Evolutionary conservation across 1,139 yeast species (phyloP).

Genomic region (Geotrichum histeridarum): DNA sequence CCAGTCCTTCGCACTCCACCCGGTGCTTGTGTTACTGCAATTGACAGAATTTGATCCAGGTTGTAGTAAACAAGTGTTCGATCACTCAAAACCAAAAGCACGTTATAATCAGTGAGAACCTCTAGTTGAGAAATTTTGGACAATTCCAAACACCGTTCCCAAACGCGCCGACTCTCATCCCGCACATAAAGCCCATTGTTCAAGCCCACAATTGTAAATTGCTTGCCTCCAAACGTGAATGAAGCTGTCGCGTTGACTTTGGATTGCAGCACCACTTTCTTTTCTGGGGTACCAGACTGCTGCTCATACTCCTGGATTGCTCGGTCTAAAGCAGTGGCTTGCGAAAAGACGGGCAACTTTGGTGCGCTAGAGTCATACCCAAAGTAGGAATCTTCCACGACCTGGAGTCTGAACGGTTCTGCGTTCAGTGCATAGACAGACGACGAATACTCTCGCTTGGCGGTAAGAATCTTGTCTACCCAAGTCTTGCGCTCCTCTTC

Average conservation of each 20-base stretch:
- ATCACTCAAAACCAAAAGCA: constrained; percentile 57
- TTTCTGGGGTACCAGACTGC: constrained; percentile 9
- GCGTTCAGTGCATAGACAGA: constrained; percentile 41
- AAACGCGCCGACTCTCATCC: constrained; percentile 33
- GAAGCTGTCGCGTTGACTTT: constrained; percentile 35
- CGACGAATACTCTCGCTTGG: constrained; percentile 51
- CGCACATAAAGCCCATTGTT: constrained; percentile 45
- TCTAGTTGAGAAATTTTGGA: constrained; percentile 56
- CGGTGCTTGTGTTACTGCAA: constrained; percentile 14
- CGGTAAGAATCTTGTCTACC: constrained; percentile 51
- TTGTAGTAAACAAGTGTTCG: constrained; percentile 58
- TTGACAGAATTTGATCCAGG: constrained; percentile 40
- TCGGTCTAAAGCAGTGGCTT: constrained; percentile 58
- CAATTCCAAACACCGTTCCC: constrained; percentile 59
- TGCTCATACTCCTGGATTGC: constrained; percentile 38
- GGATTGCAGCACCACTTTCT: constrained; percentile 31
- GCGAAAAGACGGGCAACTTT: constrained; percentile 56
- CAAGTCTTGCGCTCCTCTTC: constrained; percentile 42
- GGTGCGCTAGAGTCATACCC: constrained; percentile 60
- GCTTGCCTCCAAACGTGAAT: constrained; percentile 38
- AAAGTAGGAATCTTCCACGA: constrained; percentile 57
- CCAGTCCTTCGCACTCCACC: constrained; percentile 8
- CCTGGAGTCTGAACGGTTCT: constrained; percentile 53
- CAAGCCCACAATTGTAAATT: constrained; percentile 43
- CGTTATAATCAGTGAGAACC: constrained; percentile 53